Percentiles rank a stretch among this genome's conserved stretches.
These are phyloP conservation scores for Monotropa hypopitys DNA, from an alignment of 179 eudicot species.

Conservation along the genomic window DNA sequence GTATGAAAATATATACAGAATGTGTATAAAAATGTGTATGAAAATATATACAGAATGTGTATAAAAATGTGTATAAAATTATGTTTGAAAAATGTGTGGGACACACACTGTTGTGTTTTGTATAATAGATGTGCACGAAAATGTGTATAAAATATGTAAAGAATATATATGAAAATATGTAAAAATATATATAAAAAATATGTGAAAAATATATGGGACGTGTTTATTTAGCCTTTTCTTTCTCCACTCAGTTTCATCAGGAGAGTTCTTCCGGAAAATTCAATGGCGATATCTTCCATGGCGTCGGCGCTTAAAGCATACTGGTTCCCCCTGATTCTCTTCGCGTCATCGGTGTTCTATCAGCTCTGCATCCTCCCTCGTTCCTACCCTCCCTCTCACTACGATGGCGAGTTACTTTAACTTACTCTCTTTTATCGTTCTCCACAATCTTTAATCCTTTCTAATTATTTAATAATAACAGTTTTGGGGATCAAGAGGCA, in stretches of 20 bases:
- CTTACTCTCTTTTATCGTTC: not conserved
- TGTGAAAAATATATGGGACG: too few relatives aligned
- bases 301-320: conserved; percentile 38
- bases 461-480: conserved; percentile 15
- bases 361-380: conserved; percentile 60
- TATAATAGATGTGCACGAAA: too few relatives aligned
- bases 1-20: too few relatives aligned
- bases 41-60: too few relatives aligned
- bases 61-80: too few relatives aligned
- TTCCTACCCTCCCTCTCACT: conserved; percentile 69
- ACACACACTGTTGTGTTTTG: too few relatives aligned
- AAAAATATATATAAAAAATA: too few relatives aligned
- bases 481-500: conserved; percentile 43
- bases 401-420: conserved; percentile 43
- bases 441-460: not conserved
- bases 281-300: conserved; percentile 13
- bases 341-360: conserved; percentile 36
- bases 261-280: not conserved
- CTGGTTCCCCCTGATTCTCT: conserved; percentile 51
- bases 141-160: too few relatives aligned
- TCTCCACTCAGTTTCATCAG: not conserved
- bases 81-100: too few relatives aligned
- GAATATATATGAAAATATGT: too few relatives aligned
- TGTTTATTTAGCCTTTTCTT: too few relatives aligned
- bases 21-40: too few relatives aligned